These are phyloP conservation scores for Lolium rigidum DNA, from an alignment of 176 grass and related monocot species.

Conservation along the genomic window DNA sequence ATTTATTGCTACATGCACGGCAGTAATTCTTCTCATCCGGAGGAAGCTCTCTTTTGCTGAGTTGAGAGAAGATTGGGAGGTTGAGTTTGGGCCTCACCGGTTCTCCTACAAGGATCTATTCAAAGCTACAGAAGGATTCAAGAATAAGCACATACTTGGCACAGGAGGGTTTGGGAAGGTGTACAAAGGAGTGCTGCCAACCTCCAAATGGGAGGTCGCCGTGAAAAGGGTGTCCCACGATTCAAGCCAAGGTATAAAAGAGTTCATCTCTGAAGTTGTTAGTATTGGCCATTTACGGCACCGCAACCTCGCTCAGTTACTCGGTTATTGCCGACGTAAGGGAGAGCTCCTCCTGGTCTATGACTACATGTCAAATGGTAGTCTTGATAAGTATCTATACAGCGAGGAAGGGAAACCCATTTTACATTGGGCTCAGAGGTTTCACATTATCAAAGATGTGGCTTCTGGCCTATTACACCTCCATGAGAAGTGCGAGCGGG, in stretches of 20 bases:
- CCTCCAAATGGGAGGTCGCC: background rate
- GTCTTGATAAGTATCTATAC: constrained; percentile 62
- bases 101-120: constrained; percentile 10
- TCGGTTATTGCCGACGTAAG: constrained; percentile 62
- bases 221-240: constrained; percentile 14
- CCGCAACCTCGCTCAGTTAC: constrained; percentile 26
- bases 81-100: background rate
- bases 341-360: constrained; percentile 70
- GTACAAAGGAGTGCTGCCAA: constrained; percentile 10
- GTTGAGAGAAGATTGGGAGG: constrained; percentile 8
- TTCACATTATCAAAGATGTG: constrained; percentile 61
- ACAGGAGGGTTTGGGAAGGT: constrained; percentile 4
- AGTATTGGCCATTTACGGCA: background rate
- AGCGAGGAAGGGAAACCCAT: constrained; percentile 2
- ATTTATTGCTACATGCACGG: background rate
- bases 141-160: background rate
- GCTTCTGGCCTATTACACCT: constrained; percentile 57
- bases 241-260: constrained; percentile 3
- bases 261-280: constrained; percentile 13
- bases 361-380: constrained; percentile 61
- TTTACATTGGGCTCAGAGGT: constrained; percentile 46
- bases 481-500: constrained; percentile 70
- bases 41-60: constrained; percentile 1
- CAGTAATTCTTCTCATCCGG: background rate
- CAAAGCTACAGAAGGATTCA: background rate